These are phyloP conservation scores for Mucor plumbeus DNA, from an alignment of 371 early-diverging fungal species.

Conservation along the genomic window DNA sequence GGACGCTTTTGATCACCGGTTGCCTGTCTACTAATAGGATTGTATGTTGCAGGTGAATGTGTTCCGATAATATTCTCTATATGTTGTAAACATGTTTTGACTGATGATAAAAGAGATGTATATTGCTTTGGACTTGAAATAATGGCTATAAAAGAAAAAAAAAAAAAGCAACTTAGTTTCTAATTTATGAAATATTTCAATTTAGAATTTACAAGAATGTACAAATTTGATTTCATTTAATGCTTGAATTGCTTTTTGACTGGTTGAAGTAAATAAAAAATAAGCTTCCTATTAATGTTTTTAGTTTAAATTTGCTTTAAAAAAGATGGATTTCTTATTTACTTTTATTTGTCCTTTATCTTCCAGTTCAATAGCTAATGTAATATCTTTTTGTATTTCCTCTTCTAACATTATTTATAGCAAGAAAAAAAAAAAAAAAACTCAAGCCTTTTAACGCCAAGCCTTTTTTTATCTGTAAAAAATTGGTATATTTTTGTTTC, in stretches of 20 bases:
- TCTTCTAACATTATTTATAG: constrained; percentile 38
- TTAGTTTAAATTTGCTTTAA: background rate
- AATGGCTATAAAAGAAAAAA: constrained; percentile 48
- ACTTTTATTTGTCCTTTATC: constrained; percentile 48
- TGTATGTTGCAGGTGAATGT: constrained; percentile 33
- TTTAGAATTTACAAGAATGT: constrained; percentile 44
- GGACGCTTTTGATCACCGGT: constrained; percentile 32
- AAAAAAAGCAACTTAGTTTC: constrained; percentile 6
- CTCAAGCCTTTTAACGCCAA: background rate
- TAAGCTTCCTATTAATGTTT: constrained; percentile 45
- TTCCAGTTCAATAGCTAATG: constrained; percentile 39
- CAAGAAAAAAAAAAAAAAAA: background rate
- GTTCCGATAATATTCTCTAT: constrained; percentile 46
- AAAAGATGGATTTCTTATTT: background rate
- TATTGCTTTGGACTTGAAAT: constrained; percentile 50
- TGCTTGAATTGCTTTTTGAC: constrained; percentile 39
- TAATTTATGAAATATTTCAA: background rate
- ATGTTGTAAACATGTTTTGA: constrained; percentile 45
- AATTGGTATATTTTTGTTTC: background rate
- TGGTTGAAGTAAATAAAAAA: constrained; percentile 37
- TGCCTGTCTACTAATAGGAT: constrained; percentile 17
- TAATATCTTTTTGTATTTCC: constrained; percentile 30
- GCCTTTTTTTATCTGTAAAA: background rate
- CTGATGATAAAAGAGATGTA: constrained; percentile 35
- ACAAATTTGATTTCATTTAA: constrained; percentile 52